Evolutionary conservation across 148 eudicot species (phyloP).

Genomic region (Pouteria glomerata): DNA sequence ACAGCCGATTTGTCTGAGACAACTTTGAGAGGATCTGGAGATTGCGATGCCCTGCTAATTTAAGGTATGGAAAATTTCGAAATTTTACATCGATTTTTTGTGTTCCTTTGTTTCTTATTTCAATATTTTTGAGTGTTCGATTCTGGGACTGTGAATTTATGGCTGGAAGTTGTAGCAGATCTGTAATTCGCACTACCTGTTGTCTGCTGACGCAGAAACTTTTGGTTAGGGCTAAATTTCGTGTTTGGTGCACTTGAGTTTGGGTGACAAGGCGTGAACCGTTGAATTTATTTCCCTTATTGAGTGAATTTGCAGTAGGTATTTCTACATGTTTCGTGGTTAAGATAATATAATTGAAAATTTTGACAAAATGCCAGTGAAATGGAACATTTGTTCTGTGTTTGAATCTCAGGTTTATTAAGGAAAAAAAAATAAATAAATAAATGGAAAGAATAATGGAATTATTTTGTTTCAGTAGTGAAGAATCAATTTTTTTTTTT

Average conservation of each 20-base stretch:
- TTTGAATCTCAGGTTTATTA: too few species aligned
- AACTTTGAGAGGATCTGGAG: background rate
- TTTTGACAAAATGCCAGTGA: background rate
- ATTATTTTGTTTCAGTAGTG: too few species aligned
- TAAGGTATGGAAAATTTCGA: constrained; percentile 1
- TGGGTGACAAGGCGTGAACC: too few species aligned
- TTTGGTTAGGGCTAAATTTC: background rate
- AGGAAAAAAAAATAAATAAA: too few species aligned
- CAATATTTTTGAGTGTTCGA: background rate
- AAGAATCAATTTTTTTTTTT: too few species aligned
- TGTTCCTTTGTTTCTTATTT: background rate
- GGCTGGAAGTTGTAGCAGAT: background rate
- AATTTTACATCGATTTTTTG: background rate
- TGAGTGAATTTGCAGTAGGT: background rate
- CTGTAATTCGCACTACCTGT: too few species aligned
- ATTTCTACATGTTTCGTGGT: background rate
- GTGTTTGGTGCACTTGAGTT: constrained; percentile 1
- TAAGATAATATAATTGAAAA: background rate
- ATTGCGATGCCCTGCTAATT: background rate
- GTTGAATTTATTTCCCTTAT: background rate
- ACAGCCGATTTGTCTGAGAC: background rate
- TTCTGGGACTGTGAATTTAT: background rate
- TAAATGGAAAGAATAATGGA: too few species aligned
- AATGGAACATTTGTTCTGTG: too few species aligned
- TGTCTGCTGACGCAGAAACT: background rate